These are phyloP conservation scores for Beauveria pseudobassiana DNA, from an alignment of 2,329 filamentous ascomycete genomes.

Conservation along the genomic window DNA sequence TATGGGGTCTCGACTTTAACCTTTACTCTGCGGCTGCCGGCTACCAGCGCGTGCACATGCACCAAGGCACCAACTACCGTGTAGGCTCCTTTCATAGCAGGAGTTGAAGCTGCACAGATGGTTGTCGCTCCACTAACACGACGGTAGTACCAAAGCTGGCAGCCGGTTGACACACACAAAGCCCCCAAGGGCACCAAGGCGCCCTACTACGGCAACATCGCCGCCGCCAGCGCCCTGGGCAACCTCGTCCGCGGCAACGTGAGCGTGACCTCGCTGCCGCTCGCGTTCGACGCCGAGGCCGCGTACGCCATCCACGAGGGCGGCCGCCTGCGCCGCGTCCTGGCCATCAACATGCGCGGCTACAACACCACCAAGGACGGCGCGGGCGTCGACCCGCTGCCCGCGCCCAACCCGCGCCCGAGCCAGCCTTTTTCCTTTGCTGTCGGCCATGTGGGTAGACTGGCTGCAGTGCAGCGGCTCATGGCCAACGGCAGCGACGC, in stretches of 20 bases:
- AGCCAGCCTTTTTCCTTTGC: slow-evolving; percentile 33
- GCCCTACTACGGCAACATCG: slow-evolving; percentile 57
- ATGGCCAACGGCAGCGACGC: slow-evolving; percentile 57
- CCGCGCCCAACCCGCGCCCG: slow-evolving; percentile 23
- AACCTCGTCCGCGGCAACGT: slow-evolving; percentile 28
- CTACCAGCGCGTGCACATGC: slow-evolving; percentile 54
- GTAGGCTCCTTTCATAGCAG: slow-evolving; percentile 16
- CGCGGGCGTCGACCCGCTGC: slow-evolving; percentile 19
- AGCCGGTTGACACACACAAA: slow-evolving; percentile 44
- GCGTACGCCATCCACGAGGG: slow-evolving; percentile 50
- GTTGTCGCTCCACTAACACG: neutral
- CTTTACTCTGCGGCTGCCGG: slow-evolving; percentile 48
- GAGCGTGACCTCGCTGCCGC: slow-evolving; percentile 40
- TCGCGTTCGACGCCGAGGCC: slow-evolving; percentile 33
- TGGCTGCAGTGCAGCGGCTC: slow-evolving; percentile 38
- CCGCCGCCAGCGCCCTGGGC: slow-evolving; percentile 49
- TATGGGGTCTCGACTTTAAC: slow-evolving; percentile 58
- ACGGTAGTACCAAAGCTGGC: slow-evolving; percentile 47
- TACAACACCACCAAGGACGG: slow-evolving; percentile 52
- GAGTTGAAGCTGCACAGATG: no score
- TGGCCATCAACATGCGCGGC: slow-evolving; percentile 49
- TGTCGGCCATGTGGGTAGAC: slow-evolving; percentile 13
- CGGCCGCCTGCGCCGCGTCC: slow-evolving; percentile 36
- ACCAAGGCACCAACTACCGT: slow-evolving; percentile 56
- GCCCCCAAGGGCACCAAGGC: slow-evolving; percentile 50